Percentiles rank a stretch among this genome's conserved stretches.
phyloP scores from a whole-genome alignment of 2,329 filamentous ascomycete species.

The Colletotrichum filicis region DNA sequence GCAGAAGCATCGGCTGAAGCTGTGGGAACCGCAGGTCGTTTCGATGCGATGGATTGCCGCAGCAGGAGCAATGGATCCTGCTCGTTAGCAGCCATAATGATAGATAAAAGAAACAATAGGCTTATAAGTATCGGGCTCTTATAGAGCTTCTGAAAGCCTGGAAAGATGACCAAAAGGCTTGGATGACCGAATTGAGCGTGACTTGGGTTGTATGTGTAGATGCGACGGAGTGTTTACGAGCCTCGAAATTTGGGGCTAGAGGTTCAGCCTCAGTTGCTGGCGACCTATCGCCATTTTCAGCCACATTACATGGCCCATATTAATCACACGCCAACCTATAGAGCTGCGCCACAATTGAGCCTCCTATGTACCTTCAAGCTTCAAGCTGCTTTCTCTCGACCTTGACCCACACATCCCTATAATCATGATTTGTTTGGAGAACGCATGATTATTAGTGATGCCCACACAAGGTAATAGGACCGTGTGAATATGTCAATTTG shows the following conservation, averaged over 20 bases:
- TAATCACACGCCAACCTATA: too few relatives aligned
- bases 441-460: background rate
- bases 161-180: background rate
- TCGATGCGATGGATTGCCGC: conserved; percentile 82
- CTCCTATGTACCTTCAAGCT: background rate
- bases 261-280: conserved; percentile 8
- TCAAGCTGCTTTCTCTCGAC: background rate
- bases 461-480: background rate
- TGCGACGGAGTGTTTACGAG: background rate
- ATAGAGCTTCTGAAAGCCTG: background rate
- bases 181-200: conserved; percentile 6
- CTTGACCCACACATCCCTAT: too few relatives aligned
- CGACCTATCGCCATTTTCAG: background rate
- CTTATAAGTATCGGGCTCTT: background rate
- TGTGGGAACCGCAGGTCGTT: conserved; percentile 77
- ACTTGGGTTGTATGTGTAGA: background rate
- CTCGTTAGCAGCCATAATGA: conserved; percentile 67
- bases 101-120: background rate
- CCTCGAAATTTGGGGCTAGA: conserved; percentile 27
- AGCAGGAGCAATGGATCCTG: conserved; percentile 86
- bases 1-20: conserved; percentile 73
- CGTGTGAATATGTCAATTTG: background rate
- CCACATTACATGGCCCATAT: background rate
- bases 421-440: background rate
- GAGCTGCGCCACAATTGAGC: background rate